These are phyloP conservation scores for Sporisorium reilianum DNA, from an alignment of 1,284 basidiomycete genomes.

Conservation along the genomic window DNA sequence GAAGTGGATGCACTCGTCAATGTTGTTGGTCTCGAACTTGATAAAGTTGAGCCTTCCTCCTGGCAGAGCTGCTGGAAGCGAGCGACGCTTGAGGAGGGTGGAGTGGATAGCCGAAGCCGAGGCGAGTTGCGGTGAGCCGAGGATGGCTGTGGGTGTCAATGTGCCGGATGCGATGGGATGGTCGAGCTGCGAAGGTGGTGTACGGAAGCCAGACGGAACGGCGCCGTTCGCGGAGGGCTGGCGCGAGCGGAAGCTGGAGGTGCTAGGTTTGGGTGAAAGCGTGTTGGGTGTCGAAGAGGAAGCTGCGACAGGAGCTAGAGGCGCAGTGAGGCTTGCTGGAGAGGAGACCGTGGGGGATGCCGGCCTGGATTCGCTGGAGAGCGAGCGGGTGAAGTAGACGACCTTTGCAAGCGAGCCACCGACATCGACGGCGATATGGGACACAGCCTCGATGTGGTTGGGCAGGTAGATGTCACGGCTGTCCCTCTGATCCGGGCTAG, in stretches of 20 bases:
- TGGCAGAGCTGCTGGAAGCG: constrained; percentile 70
- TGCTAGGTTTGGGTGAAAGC: constrained; percentile 36
- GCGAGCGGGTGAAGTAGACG: constrained; percentile 85
- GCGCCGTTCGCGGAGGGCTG: constrained; percentile 36
- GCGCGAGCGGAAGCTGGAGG: constrained; percentile 40
- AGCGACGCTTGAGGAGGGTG: constrained; percentile 58
- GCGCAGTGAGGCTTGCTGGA: constrained; percentile 10
- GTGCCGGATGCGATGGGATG: constrained; percentile 55
- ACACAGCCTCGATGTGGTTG: constrained; percentile 67
- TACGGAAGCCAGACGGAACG: constrained; percentile 27
- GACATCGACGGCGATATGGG: constrained; percentile 71
- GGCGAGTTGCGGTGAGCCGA: constrained; percentile 31
- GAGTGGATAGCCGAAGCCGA: constrained; percentile 57
- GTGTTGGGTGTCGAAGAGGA: constrained; percentile 29
- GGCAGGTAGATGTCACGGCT: constrained; percentile 68
- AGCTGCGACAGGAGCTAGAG: constrained; percentile 12
- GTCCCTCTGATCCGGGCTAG: constrained; percentile 59
- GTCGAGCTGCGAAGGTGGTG: constrained; percentile 47
- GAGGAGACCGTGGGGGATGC: constrained; percentile 21
- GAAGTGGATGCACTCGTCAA: constrained; percentile 84
- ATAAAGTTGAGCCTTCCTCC: constrained; percentile 98
- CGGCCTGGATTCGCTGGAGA: constrained; percentile 28
- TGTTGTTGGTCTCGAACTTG: constrained; percentile 93
- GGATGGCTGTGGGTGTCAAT: constrained; percentile 60
- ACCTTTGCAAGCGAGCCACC: constrained; percentile 98